Evolutionary conservation across 83 land plant genomes (phyloP).

Genomic region (Diphasiastrum complanatum): DNA sequence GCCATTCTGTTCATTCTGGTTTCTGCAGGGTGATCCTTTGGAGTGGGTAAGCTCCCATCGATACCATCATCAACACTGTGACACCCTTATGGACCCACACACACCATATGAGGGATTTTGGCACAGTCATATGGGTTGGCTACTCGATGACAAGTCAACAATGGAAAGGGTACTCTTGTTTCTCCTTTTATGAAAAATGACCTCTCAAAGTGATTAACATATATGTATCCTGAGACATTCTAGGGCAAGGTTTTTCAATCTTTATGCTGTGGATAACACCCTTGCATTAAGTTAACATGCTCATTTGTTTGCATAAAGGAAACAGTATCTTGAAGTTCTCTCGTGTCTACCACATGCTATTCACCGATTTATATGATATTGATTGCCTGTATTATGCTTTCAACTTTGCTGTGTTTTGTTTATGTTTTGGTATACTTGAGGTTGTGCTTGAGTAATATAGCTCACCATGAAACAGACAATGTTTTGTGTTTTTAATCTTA

Average conservation of each 20-base stretch:
- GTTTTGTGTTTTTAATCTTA: background rate
- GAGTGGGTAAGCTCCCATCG: slow-evolving; percentile 24
- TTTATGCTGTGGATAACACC: too few species aligned
- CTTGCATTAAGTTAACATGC: too few species aligned
- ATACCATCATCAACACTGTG: slow-evolving; percentile 26
- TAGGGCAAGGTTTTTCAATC: too few species aligned
- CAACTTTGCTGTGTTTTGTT: background rate
- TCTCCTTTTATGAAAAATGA: background rate
- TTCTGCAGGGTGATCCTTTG: slow-evolving; percentile 20
- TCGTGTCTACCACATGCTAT: background rate
- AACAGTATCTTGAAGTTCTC: too few species aligned
- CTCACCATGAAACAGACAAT: too few species aligned
- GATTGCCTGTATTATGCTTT: background rate
- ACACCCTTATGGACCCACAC: slow-evolving; percentile 14
- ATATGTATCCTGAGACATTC: background rate
- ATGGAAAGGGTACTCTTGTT: slow-evolving; percentile 7
- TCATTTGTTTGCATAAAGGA: too few species aligned
- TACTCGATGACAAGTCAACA: slow-evolving; percentile 13
- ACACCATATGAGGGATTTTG: slow-evolving; percentile 18
- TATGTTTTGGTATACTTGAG: background rate
- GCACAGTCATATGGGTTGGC: slow-evolving; percentile 26
- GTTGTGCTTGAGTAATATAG: too few species aligned
- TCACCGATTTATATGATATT: background rate
- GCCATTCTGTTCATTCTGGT: background rate
- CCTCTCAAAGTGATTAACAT: background rate